Evolutionary conservation across 805 yeast genomes (phyloP).

Genomic region (Hanseniaspora opuntiae): DNA sequence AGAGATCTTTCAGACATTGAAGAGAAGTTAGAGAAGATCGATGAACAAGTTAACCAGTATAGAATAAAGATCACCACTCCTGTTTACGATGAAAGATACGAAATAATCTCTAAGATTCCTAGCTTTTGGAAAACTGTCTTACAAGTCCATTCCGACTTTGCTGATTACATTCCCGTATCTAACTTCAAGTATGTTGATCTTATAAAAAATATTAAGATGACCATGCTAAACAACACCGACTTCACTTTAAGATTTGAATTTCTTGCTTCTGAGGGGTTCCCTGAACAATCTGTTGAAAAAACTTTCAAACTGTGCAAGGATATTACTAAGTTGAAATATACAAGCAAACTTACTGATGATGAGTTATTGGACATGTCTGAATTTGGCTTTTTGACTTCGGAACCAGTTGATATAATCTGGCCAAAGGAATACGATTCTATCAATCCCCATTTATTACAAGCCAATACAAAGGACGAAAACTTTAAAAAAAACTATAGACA

Average conservation of each 20-base stretch:
- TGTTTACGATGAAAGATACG: constrained; percentile 45
- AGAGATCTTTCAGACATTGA: constrained; percentile 45
- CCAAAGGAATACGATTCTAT: constrained; percentile 32
- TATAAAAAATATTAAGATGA: constrained; percentile 32
- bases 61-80: constrained; percentile 42
- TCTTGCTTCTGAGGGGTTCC: constrained; percentile 39
- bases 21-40: constrained; percentile 45
- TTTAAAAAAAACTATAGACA: constrained; percentile 49
- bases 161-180: constrained; percentile 60
- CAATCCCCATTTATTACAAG: constrained; percentile 10
- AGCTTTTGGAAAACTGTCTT: constrained; percentile 80
- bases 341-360: constrained; percentile 19
- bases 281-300: constrained; percentile 49
- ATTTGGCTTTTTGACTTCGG: constrained; percentile 42
- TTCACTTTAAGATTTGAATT: constrained; percentile 43
- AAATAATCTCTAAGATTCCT: constrained; percentile 41
- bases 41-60: constrained; percentile 42
- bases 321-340: constrained; percentile 15
- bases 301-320: constrained; percentile 33
- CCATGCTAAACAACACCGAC: background rate
- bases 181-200: constrained; percentile 65
- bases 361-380: constrained; percentile 37
- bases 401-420: constrained; percentile 39
- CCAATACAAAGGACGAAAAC: constrained; percentile 35
- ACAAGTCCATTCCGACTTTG: constrained; percentile 72